Percentiles rank a stretch among this genome's conserved stretches.
Conservation (phyloP, 768 basidiomycete genomes). For the Cystobasidium tubakii region DNA sequence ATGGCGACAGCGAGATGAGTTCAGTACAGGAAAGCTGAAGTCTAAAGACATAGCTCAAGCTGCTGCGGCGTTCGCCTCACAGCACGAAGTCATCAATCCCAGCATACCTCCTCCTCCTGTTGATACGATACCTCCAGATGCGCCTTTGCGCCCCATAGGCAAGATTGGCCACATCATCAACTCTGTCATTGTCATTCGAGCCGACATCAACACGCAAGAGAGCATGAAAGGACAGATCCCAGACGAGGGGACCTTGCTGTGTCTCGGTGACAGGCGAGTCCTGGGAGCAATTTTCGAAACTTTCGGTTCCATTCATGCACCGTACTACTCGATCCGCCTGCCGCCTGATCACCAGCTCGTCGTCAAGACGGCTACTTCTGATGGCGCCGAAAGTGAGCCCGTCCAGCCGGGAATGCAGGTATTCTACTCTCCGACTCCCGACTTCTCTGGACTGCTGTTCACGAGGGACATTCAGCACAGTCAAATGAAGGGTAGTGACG, state of each 20-base stretch:
- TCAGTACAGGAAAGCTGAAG: background rate
- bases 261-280: conserved; percentile 82
- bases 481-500: conserved; percentile 76
- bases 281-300: conserved; percentile 91
- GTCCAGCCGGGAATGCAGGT: conserved; percentile 53
- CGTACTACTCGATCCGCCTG: conserved; percentile 76
- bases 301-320: conserved; percentile 85
- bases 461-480: conserved; percentile 60
- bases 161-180: conserved; percentile 70
- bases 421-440: conserved; percentile 69
- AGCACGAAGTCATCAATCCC: conserved; percentile 19
- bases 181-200: conserved; percentile 67
- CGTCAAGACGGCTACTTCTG: background rate
- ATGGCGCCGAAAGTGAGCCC: conserved; percentile 29
- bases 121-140: conserved; percentile 53
- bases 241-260: conserved; percentile 82
- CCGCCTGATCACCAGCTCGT: conserved; percentile 51
- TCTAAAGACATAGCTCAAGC: conserved; percentile 1
- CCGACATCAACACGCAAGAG: conserved; percentile 45
- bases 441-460: conserved; percentile 71
- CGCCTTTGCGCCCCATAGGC: conserved; percentile 67
- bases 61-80: conserved; percentile 21
- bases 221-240: conserved; percentile 57
- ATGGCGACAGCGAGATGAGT: conserved; percentile 13
- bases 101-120: background rate